Conservation (phyloP, 2,329 filamentous ascomycete genomes). For the Neonectria coccinea region DNA sequence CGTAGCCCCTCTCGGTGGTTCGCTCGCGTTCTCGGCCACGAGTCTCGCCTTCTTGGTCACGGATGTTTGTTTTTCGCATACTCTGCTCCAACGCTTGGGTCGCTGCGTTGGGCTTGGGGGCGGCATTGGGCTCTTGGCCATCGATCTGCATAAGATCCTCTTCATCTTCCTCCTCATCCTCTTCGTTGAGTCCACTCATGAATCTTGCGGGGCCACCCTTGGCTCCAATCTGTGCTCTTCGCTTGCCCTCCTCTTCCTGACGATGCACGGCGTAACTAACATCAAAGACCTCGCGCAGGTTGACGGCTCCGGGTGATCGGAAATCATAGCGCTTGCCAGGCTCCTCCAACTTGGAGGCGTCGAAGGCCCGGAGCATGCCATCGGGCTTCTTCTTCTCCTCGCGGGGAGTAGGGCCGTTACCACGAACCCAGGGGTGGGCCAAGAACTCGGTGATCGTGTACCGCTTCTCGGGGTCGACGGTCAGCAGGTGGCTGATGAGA, state of each 20-base stretch:
- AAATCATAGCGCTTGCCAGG: slow-evolving; percentile 85
- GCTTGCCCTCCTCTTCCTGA: slow-evolving; percentile 95
- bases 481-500: slow-evolving; percentile 90
- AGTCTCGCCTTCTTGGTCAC: slow-evolving; percentile 56
- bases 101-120: slow-evolving; percentile 56
- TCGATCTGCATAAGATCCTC: slow-evolving; percentile 70
- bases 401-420: slow-evolving; percentile 67
- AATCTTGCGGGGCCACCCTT: slow-evolving; percentile 71
- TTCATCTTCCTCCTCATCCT: slow-evolving; percentile 68
- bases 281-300: slow-evolving; percentile 96
- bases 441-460: slow-evolving; percentile 95
- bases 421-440: slow-evolving; percentile 91
- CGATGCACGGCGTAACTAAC: slow-evolving; percentile 98
- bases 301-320: slow-evolving; percentile 93
- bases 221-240: slow-evolving; percentile 83
- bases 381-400: slow-evolving; percentile 69
- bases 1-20: slow-evolving; percentile 76
- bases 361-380: slow-evolving; percentile 64
- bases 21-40: slow-evolving; percentile 52
- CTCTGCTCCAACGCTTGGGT: slow-evolving; percentile 85
- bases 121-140: slow-evolving; percentile 58
- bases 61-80: slow-evolving; percentile 84
- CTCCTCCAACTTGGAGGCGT: slow-evolving; percentile 65
- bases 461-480: slow-evolving; percentile 93
- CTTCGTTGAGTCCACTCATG: slow-evolving; percentile 76